Conservation (phyloP, 192 early-diverging fungal genomes). For the Kappamyces sp. region DNA sequence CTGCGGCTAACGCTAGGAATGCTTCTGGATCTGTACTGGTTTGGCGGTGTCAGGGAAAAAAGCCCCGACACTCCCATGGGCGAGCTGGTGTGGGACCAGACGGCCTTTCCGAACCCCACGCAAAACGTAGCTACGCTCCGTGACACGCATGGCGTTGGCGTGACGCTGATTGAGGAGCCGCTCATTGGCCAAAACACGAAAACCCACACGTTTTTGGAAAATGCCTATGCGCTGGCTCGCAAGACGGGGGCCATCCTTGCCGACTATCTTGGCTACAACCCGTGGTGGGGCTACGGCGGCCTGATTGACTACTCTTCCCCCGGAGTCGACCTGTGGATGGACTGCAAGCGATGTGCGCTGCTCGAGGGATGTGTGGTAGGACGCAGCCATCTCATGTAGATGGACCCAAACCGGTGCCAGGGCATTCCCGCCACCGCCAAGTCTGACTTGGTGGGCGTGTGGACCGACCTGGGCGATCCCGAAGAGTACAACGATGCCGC, state of each 20-base stretch:
- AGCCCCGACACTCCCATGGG: constrained; percentile 1
- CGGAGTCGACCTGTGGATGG: constrained; percentile 9
- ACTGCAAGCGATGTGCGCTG: constrained; percentile 19
- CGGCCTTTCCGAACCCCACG: constrained; percentile 13
- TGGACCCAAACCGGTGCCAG: constrained; percentile 2
- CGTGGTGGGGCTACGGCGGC: constrained; percentile 20
- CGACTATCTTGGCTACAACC: constrained; percentile 17
- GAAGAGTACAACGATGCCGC: constrained; percentile 15
- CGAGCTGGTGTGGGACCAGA: constrained; percentile 9
- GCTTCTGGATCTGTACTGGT: constrained; percentile 15
- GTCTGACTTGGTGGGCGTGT: constrained; percentile 12
- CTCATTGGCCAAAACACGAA: constrained; percentile 1
- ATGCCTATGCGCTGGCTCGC: neutral
- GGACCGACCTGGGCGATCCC: constrained; percentile 20
- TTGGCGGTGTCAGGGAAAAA: neutral
- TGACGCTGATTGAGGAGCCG: constrained; percentile 18
- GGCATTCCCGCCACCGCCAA: constrained; percentile 1
- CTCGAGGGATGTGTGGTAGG: constrained; percentile 5
- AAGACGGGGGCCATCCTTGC: too few relatives aligned
- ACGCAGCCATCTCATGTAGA: neutral
- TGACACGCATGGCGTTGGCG: constrained; percentile 12
- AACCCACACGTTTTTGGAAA: constrained; percentile 9
- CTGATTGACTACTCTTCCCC: constrained; percentile 14
- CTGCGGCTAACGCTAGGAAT: neutral
- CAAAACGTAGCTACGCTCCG: constrained; percentile 12